Base-by-base conservation (phyloP, 164 flowering plant species). In the Liquidambar formosana region DNA sequence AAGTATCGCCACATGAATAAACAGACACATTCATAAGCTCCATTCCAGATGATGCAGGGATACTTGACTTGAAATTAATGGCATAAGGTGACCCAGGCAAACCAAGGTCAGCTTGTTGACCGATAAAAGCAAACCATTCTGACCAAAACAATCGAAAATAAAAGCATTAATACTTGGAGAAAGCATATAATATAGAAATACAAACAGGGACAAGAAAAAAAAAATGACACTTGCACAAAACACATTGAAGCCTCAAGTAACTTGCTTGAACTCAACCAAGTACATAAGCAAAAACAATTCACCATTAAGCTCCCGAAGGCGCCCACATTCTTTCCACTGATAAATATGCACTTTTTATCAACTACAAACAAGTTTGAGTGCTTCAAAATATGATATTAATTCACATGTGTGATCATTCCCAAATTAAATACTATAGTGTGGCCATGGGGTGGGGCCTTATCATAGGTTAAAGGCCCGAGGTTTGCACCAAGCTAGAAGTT, bases 61-160 rank as follows among this genome's bases (percentile, higher is more conserved):
- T 73, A 73, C 28, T 83, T 57, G 94, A 67, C 44, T 51, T 78
- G 67, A 93, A 93, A 73, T 70, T 83, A 57, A 96, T 96, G 48
- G 89, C 82, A 79, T 86, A 96, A 18, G 99, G 98, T 67, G 99
- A 96, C 71, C 99, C 99, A 19, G 97, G 98, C 22, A 80, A 33
- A 61, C 61, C 76, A 48, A 57, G 81, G 21, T 19, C 81, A 18
- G 97, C 97, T 76, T 56, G 81, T 54, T 67, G 73, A 59, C 99
- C 99, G 63, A 96, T 79, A 85, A 96, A 96, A 47, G 90, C 85
- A 73, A 82, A 89, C 97, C 96, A 92, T 16, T 89, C 99, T 96
- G 86, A 69, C 67, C 75, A 54, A 77, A 44, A 6, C 8, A 65
- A 64, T 38, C 16, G 33, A 27, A 23, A 60, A n/a, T 6, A 46